Evolutionary conservation across 1,284 basidiomycete genomes (phyloP), one percentile per base, ranked within the genome.

Genomic region (Somion occarium): DNA sequence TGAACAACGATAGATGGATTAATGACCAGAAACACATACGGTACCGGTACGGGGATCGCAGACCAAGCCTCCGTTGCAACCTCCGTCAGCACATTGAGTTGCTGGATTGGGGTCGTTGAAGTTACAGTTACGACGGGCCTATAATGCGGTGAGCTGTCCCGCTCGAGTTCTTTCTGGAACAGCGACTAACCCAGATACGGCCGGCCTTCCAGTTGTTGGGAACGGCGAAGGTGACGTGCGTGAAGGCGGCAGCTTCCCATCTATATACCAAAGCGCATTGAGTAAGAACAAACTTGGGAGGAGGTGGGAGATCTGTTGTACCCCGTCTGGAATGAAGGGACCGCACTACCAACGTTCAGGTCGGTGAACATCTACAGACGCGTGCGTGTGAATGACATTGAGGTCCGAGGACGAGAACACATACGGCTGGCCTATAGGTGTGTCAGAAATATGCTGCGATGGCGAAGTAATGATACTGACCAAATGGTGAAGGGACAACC

Each of bases 21-120:
- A 37, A 38, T 20, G 15, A 42, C 19, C 9, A 30, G 37, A 30
- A 26, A 38, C 18, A 51, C 56, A 49, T 41, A 70, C 71, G 2
- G 72, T 73, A 2, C 74, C 74, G 23, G 65, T 68, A 46, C 59
- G 52, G 2, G 61, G 52, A 56, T 72, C 70, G 52, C 76, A 79
- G 38, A 63, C 52, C 2, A 79, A 65, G 38, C 77, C 78, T 25
- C 78, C 73, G 51, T 72, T 73, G 61, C 73, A 75, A 19, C 73
- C 73, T 48, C 75, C 76, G 45, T 68, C 66, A 4, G 68, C 53
- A 56, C 76, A 79, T 18, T 64, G 71, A 1, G 74, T 69, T 7
- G 70, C 73, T 1, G 68, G 64, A 58, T 68, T 69, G 27, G 53
- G 59, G 51, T 52, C 49, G 54, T 62, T 62, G 61, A 79, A 78